These are phyloP conservation scores for Aspergillus fumigatus DNA, from an alignment of 2,329 filamentous ascomycete genomes.

Conservation along the genomic window DNA sequence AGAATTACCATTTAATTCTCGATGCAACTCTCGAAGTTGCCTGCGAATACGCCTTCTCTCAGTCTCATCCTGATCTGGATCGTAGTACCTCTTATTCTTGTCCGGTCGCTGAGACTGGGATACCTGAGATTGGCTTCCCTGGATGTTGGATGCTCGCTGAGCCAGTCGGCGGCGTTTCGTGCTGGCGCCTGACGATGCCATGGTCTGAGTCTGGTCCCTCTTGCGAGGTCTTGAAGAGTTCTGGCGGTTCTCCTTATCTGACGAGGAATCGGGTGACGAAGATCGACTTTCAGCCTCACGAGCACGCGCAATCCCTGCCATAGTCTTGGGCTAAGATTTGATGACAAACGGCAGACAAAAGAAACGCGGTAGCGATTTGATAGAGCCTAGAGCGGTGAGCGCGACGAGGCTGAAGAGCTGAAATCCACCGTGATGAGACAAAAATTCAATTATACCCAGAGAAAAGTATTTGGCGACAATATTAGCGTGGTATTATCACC, in stretches of 20 bases:
- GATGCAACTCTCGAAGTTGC: constrained; percentile 62
- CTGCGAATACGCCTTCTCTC: constrained; percentile 68
- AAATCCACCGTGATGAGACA: not conserved
- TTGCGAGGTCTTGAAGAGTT: constrained; percentile 32
- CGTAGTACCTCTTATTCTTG: constrained; percentile 56
- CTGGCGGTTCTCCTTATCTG: constrained; percentile 48
- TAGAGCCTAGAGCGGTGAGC: not conserved
- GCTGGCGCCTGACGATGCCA: constrained; percentile 31
- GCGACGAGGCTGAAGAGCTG: constrained; percentile 1
- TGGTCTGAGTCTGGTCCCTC: constrained; percentile 37
- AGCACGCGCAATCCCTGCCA: constrained; percentile 22
- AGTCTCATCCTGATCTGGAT: constrained; percentile 75
- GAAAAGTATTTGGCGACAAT: not conserved
- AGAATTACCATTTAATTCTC: constrained; percentile 53
- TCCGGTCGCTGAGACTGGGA: constrained; percentile 22
- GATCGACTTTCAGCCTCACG: constrained; percentile 16
- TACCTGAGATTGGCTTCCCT: constrained; percentile 22
- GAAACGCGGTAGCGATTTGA: constrained; percentile 6
- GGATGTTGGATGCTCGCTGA: constrained; percentile 27
- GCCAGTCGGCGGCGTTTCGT: constrained; percentile 44
- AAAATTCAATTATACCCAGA: not conserved
- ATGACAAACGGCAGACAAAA: constrained; percentile 9
- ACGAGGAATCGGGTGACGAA: constrained; percentile 35
- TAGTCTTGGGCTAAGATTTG: constrained; percentile 17
- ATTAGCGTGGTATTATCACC: not conserved